Base-by-base conservation (phyloP, 305 asterid genomes). In the Solanum aculeatissimum region DNA sequence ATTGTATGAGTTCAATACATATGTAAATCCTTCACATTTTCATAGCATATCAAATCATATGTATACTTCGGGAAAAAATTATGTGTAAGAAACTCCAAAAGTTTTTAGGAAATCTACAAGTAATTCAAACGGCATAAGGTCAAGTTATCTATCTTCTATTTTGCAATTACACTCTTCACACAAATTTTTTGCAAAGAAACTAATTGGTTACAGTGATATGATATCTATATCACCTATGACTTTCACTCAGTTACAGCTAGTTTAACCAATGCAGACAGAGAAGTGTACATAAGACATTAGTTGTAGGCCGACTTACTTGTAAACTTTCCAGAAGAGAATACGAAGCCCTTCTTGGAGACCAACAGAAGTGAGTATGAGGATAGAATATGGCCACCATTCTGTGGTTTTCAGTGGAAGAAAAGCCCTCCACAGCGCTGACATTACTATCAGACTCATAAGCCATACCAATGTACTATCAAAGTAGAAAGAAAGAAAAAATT, bases 381-480 rank as follows among this genome's bases (percentile, higher is more conserved):
- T 83, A 1, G 89, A 88, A 62, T 86, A 91, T 32, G 93, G 95
- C 95, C 97, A 93, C 88, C 85, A 90, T 57, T 91, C 84, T 54
- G 90, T 83, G 62, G 94, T 88, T 85, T 90, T 83, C 85, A 94
- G 90, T 29, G 99, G 99, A 21, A 96, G 92, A 88, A 96, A 93
- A 54, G 94, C 95, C 86, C 98, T 92, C 99, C 98, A 94, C 10
- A 91, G 84, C 9, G 94, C 98, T 82, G 99, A 92, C 86, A 96
- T 63, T 32, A 92, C 94, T 54, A 95, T 96, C 86, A 96, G 91
- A 86, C 97, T 96, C 90, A 92, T 92, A 86, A 96, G 92, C 98
- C 99, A 96, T 83, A 91, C 85, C 92, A 96, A 86, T 18, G 98
- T 90, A 87, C 98, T 96, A 58, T 90, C 83, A 88, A 65, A 86